phyloP scores from a whole-genome alignment of 805 yeast genomes.

The Cyberlindnera veronae region DNA sequence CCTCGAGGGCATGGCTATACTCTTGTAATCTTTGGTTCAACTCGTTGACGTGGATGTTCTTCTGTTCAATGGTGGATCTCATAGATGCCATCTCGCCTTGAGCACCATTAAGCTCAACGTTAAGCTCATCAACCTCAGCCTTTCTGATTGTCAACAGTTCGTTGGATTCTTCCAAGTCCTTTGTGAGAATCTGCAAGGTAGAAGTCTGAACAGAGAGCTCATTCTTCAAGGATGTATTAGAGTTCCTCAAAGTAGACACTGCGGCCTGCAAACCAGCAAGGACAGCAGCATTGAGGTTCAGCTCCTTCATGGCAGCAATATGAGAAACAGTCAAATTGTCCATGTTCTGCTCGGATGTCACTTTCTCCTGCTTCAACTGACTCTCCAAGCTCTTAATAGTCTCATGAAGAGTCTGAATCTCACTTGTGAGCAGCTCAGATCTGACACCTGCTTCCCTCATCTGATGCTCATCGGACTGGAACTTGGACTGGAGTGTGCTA shows the following conservation, averaged over 20 bases:
- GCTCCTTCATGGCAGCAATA: neutral
- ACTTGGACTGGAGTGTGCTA: slow-evolving; percentile 1
- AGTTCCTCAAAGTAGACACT: slow-evolving; percentile 8
- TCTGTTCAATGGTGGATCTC: slow-evolving; percentile 9
- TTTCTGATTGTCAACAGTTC: slow-evolving; percentile 24
- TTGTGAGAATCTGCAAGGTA: neutral
- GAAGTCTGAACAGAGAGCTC: neutral
- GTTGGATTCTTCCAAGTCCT: slow-evolving; percentile 14
- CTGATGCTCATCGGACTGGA: slow-evolving; percentile 3
- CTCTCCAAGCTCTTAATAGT: slow-evolving; percentile 1
- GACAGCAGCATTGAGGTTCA: slow-evolving; percentile 12
- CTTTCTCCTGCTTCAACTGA: slow-evolving; percentile 3
- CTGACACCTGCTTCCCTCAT: slow-evolving; percentile 5
- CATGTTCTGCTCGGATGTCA: neutral
- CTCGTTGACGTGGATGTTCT: slow-evolving; percentile 10
- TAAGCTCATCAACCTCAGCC: slow-evolving; percentile 29
- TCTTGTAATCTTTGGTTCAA: slow-evolving; percentile 11
- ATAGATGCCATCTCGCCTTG: slow-evolving; percentile 3
- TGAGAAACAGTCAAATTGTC: neutral
- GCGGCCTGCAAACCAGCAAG: slow-evolving; percentile 16
- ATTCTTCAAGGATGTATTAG: neutral
- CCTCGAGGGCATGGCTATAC: slow-evolving; percentile 14
- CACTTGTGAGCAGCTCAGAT: slow-evolving; percentile 1
- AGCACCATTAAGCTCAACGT: slow-evolving; percentile 15
- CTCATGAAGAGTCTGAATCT: slow-evolving; percentile 1